Evolutionary conservation across 208 protist species (phyloP), one percentile per base, ranked within the genome.

Genomic region (Leishmania tropica): DNA sequence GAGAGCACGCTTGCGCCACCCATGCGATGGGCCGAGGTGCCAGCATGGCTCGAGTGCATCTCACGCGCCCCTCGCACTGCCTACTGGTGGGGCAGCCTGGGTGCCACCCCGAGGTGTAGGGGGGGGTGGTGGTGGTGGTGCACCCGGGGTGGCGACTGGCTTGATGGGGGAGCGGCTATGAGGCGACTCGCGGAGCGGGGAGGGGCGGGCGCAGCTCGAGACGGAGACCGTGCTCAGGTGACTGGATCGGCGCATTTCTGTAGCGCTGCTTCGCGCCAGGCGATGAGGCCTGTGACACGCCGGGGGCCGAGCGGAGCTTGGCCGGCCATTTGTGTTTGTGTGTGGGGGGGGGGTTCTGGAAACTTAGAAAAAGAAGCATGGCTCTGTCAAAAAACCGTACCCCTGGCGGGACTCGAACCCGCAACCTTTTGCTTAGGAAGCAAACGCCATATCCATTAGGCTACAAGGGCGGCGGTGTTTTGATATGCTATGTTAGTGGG

Each of bases 381-480:
- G n/a, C n/a, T n/a, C n/a, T n/a, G n/a, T n/a, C n/a, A n/a, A n/a
- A n/a, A n/a, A n/a, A n/a, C n/a, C n/a, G n/a, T n/a, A n/a, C 93
- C 87, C 89, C 89, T 90, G 93, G 90, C 90, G 93, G 91, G 93
- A 95, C 89, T 96, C 90, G 93, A 96, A 96, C 93, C 90, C 93
- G 90, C 93, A 96, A 95, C 90, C 91, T 94, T 94, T 93, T 87
- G 93, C 90, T 96, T 96, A 96, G 93, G 90, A 96, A 91, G 89
- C 93, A 87, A 93, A 94, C 84, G 93, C 93, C 93, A 91, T 96
- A 93, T 94, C 93, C 93, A 96, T 96, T 96, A 84, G 76, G 83
- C 83, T 83, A 85, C 81, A 85, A 85, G 81, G 72, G 83, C 83
- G 60, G 37, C 28, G 53, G 31, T 0, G 31, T 31, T 31, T 31